Evolutionary conservation across 805 yeast species (phyloP), one percentile per base, ranked within the genome.

Genomic region (Kodamaea leandrae): DNA sequence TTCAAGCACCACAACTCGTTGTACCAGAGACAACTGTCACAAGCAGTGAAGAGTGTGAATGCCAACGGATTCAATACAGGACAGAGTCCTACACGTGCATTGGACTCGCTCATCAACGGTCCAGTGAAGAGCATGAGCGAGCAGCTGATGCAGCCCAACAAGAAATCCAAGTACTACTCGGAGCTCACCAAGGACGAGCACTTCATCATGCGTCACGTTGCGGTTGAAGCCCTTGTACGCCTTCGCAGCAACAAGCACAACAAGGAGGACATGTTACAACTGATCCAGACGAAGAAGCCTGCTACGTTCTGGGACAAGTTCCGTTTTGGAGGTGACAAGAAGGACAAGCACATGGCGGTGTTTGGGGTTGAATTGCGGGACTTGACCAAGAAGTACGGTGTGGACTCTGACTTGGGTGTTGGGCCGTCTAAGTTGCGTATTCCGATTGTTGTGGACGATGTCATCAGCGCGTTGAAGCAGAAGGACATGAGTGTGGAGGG

Each of bases 401-500:
- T 83, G 15, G 95, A 88, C 33, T 82, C 95, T 2, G 86, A 84
- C 35, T 69, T 84, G 18, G 96, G 95, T 2, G 83, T 84, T 35
- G 96, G 96, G 0, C 89, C 96, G 0, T 69, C 81, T 1, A 81
- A 81, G 49, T 73, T 93, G 32, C 74, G 81, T 26, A 84, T 93
- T 30, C 99, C 99, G 1, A 74, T 86, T 36, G 69, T 93, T 27
- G 73, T 93, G 32, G 98, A 91, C 53, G 98, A 93, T 54, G 68
- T 90, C 13, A 79, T 93, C 25, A 76, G 79, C 21, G 86, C 95
- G 0, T 76, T 93, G 69, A 77, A 86, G 39, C 91, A 84, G 45
- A 88, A 86, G 72, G 98, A 93, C 63, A 79, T 91, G 83, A 86
- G 97, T 2, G 89, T 82, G 21, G 99, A 93, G 62, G 99, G 99